These are phyloP conservation scores for Malus sylvestris DNA, from an alignment of 306 rosid genomes.

Conservation along the genomic window DNA sequence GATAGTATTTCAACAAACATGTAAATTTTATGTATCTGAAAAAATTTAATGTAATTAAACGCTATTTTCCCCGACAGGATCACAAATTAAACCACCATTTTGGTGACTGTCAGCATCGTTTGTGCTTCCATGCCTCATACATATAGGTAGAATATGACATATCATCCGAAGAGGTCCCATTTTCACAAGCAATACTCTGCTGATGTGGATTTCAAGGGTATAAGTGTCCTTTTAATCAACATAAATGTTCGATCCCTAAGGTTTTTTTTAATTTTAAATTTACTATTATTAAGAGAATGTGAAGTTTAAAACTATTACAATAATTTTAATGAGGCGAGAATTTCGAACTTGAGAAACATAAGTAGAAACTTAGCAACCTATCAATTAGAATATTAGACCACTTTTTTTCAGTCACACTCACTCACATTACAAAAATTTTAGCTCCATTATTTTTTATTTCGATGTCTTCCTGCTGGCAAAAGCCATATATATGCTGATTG, in stretches of 20 bases:
- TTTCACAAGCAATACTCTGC: slow-evolving; percentile 34
- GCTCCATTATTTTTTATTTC: slow-evolving; percentile 25
- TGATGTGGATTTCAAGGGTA: slow-evolving; percentile 1
- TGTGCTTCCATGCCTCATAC: slow-evolving; percentile 5
- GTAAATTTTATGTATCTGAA: too few relatives aligned
- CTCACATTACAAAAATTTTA: not conserved
- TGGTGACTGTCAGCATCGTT: slow-evolving; percentile 19
- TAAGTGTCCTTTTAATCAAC: slow-evolving; percentile 8
- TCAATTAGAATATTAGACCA: too few relatives aligned
- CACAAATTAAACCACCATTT: not conserved
- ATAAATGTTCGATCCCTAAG: not conserved
- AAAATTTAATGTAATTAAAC: not conserved
- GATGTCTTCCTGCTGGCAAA: not conserved
- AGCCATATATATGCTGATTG: not conserved
- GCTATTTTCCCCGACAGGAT: slow-evolving; percentile 1
- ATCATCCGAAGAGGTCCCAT: slow-evolving; percentile 32
- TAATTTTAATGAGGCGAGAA: too few relatives aligned
- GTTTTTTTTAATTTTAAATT: too few relatives aligned
- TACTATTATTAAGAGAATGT: too few relatives aligned
- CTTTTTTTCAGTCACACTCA: slow-evolving; percentile 13
- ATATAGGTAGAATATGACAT: slow-evolving; percentile 24
- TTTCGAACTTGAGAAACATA: too few relatives aligned
- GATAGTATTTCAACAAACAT: not conserved
- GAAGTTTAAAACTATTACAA: too few relatives aligned
- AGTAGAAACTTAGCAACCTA: too few relatives aligned